Base-by-base conservation (phyloP, 2,329 filamentous ascomycete species). In the Nemania sp. region DNA sequence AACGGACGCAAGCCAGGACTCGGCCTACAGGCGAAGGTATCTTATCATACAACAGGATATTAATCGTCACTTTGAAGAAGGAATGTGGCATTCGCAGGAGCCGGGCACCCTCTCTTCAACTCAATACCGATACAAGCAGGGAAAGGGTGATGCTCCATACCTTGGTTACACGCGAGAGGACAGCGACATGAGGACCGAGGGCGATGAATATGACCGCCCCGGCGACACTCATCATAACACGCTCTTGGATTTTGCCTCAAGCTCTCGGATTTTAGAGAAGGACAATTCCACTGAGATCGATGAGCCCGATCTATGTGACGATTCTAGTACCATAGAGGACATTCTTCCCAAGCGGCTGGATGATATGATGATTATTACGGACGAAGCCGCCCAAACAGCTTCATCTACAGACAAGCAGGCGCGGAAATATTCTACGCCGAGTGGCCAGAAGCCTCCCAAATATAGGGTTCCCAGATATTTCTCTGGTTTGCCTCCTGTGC, bases 21-120 rank as follows among this genome's bases (percentile, higher is more conserved):
- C 61, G 41, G 48, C 59, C 23, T 65, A 66, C 39, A 58, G 49
- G 43, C 65, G 67, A 20, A 59, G 64, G 28, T 68, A 66, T 44
- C 55, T 64, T n/a, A 64, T 68, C 49, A 57, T 59, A 20, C 47
- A 63, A 34, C 41, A 52, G 15, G 64, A 69, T 28, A 9, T 69
- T n/a, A 26, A 56, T 19, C 26, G 40, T 12, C 14, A 64, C 22
- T 48, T 61, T 62, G 24, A 41, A 53, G 33, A 49, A 49, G 24
- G 40, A 28, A n/a, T 15, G 20, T 15, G 2, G 2, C 24, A 14
- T 15, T 19, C 40, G 22, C 20, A 33, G 49, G 11, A 9, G 15
- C 6, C 19, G 28, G 19, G 17, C 12, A 8, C 45, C 2, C 19
- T 3, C 11, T 37, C 49, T 24, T 12, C 12, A 3, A 14, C n/a